phyloP scores from a whole-genome alignment of 2,329 filamentous ascomycete species.

The Fusarium compactum region DNA sequence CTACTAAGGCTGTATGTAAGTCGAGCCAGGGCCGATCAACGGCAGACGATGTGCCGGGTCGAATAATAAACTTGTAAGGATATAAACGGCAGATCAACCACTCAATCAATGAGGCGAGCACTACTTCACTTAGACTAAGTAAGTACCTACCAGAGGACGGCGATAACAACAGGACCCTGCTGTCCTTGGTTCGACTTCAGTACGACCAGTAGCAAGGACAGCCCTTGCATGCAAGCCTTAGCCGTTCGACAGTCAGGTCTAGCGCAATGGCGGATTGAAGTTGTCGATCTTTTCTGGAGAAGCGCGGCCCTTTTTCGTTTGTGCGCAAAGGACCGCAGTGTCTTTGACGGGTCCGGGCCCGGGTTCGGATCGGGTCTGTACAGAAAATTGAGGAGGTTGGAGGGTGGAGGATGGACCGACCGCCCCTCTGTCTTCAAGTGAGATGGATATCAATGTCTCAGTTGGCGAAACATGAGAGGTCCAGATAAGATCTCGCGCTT shows the following conservation, averaged over 20 bases:
- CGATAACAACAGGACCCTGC: slow-evolving; percentile 22
- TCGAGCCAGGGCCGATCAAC: slow-evolving; percentile 6
- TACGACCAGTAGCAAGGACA: slow-evolving; percentile 27
- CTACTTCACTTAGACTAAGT: background rate
- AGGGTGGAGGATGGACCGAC: background rate
- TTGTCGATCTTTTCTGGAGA: slow-evolving; percentile 7
- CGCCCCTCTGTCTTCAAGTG: slow-evolving; percentile 11
- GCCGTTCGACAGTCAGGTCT: slow-evolving; percentile 23
- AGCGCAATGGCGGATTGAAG: slow-evolving; percentile 14
- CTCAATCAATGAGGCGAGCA: slow-evolving; percentile 31
- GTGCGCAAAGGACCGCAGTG: slow-evolving; percentile 12
- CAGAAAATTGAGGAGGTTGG: slow-evolving; percentile 36
- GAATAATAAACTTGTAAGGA: slow-evolving; percentile 15
- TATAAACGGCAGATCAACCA: slow-evolving; percentile 19
- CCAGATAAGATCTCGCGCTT: slow-evolving; percentile 1
- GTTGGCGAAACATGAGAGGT: slow-evolving; percentile 24
- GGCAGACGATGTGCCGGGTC: slow-evolving; percentile 26
- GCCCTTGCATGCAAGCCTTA: slow-evolving; percentile 36
- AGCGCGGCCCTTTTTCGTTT: slow-evolving; percentile 34
- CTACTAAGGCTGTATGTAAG: slow-evolving; percentile 1
- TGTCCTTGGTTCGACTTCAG: slow-evolving; percentile 20
- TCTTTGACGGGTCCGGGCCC: slow-evolving; percentile 41
- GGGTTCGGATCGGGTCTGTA: slow-evolving; percentile 43
- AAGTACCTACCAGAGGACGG: background rate
- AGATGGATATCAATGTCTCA: slow-evolving; percentile 29